Conservation (phyloP, 805 yeast genomes). For the Candida germanica region DNA sequence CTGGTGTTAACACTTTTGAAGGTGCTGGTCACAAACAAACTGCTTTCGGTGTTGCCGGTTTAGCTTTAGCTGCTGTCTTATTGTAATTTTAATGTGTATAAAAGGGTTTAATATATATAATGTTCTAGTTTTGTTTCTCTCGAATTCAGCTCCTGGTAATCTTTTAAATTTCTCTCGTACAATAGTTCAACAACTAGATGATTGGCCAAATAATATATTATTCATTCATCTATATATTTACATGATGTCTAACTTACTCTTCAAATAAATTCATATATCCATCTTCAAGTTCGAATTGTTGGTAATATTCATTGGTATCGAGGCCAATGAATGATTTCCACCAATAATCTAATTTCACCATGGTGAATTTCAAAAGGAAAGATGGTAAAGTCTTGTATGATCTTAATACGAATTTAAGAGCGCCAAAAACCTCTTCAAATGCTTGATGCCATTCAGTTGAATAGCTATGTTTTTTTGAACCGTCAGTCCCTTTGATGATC, state of each 20-base stretch:
- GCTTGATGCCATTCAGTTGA: constrained; percentile 47
- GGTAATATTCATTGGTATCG: constrained; percentile 13
- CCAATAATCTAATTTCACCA: constrained; percentile 49
- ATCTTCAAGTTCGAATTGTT: constrained; percentile 13
- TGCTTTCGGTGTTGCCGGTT: constrained; percentile 35
- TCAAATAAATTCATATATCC: constrained; percentile 12
- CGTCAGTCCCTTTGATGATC: not conserved
- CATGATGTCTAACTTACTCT: constrained; percentile 6
- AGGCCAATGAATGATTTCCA: constrained; percentile 77
- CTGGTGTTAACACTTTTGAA: constrained; percentile 24
- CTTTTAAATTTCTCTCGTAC: no score
- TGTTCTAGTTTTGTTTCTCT: no score
- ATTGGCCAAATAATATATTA: no score
- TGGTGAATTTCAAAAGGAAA: constrained; percentile 47
- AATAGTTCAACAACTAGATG: no score
- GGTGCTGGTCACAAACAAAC: constrained; percentile 30
- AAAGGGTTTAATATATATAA: constrained; percentile 3
- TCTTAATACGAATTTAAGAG: constrained; percentile 57
- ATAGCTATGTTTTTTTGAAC: constrained; percentile 1
- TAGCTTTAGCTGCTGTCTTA: constrained; percentile 39
- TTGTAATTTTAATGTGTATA: constrained; percentile 18
- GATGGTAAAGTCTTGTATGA: constrained; percentile 73
- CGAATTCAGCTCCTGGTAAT: no score
- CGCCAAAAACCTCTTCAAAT: constrained; percentile 50
- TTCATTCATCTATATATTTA: not conserved